Percentiles rank a stretch among this genome's conserved stretches.
phyloP scores from a whole-genome alignment of 495 filamentous ascomycete genomes.

The Neurospora sp. region DNA sequence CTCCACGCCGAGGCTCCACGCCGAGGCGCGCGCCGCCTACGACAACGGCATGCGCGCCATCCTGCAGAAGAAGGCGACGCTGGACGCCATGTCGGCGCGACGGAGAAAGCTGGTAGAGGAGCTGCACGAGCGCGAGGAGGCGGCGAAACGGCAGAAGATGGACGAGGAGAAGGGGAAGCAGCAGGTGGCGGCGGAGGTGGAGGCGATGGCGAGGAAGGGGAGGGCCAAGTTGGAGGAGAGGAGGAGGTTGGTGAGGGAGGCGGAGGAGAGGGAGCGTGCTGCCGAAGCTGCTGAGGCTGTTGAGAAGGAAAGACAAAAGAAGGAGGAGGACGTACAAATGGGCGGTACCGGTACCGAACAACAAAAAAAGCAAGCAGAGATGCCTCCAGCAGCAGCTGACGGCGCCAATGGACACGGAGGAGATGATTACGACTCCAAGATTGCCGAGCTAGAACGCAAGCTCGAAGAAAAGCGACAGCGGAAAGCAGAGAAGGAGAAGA shows the following conservation, averaged over 20 bases:
- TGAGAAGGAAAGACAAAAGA: slow-evolving; percentile 5
- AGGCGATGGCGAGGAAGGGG: slow-evolving; percentile 15
- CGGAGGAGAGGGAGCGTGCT: slow-evolving; percentile 26
- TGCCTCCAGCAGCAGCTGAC: slow-evolving; percentile 1
- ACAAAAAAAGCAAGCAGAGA: slow-evolving; percentile 1
- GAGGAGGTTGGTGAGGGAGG: slow-evolving; percentile 26
- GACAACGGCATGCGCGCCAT: slow-evolving; percentile 31
- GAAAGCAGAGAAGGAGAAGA: slow-evolving; percentile 25
- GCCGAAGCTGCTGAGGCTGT: slow-evolving; percentile 1
- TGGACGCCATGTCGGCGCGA: slow-evolving; percentile 21
- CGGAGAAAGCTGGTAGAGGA: slow-evolving; percentile 27
- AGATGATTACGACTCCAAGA: slow-evolving; percentile 26
- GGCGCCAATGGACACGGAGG: background rate
- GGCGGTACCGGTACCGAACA: background rate
- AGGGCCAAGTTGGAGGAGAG: slow-evolving; percentile 24
- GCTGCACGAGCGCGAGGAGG: slow-evolving; percentile 23
- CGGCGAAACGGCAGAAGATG: slow-evolving; percentile 18
- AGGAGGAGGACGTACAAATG: background rate
- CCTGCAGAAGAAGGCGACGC: slow-evolving; percentile 22
- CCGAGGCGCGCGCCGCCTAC: slow-evolving; percentile 32
- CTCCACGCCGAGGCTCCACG: no score
- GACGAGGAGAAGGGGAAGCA: background rate
- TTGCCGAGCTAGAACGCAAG: slow-evolving; percentile 31
- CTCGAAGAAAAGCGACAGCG: slow-evolving; percentile 19
- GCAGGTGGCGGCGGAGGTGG: slow-evolving; percentile 11